phyloP scores from a whole-genome alignment of 305 asterid species.

The Solanum hybrid region DNA sequence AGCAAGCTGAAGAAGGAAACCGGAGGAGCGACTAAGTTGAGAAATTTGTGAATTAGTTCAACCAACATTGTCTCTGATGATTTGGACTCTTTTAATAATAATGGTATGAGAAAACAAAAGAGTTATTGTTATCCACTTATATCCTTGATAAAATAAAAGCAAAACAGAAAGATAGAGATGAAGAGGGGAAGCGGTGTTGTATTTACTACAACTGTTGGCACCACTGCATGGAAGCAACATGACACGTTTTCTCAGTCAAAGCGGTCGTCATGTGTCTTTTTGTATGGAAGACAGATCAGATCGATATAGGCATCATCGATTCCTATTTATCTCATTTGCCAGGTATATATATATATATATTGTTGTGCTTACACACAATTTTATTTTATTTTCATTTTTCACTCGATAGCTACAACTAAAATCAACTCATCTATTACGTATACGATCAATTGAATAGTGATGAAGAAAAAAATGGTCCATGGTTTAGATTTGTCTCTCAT shows the following conservation, averaged over 20 bases:
- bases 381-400: too few species aligned
- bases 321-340: not conserved
- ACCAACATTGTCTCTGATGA: not conserved
- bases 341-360: too few species aligned
- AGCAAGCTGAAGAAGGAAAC: slow-evolving; percentile 57
- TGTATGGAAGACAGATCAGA: not conserved
- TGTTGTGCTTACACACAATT: too few species aligned
- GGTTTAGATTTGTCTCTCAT: not conserved
- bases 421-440: too few species aligned
- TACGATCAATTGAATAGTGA: not conserved
- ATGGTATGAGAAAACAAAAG: not conserved
- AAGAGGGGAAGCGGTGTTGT: not conserved
- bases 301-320: not conserved
- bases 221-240: slow-evolving; percentile 20
- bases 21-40: slow-evolving; percentile 56
- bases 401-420: too few species aligned
- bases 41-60: slow-evolving; percentile 53
- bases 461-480: not conserved
- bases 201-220: slow-evolving; percentile 9
- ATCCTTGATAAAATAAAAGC: not conserved
- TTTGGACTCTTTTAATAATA: not conserved
- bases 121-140: not conserved
- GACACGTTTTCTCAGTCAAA: slow-evolving; percentile 17
- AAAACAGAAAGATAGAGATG: not conserved
- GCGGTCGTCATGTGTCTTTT: not conserved